phyloP scores from a whole-genome alignment of 139 green algal species.

The Mesotaenium endlicherianum region DNA sequence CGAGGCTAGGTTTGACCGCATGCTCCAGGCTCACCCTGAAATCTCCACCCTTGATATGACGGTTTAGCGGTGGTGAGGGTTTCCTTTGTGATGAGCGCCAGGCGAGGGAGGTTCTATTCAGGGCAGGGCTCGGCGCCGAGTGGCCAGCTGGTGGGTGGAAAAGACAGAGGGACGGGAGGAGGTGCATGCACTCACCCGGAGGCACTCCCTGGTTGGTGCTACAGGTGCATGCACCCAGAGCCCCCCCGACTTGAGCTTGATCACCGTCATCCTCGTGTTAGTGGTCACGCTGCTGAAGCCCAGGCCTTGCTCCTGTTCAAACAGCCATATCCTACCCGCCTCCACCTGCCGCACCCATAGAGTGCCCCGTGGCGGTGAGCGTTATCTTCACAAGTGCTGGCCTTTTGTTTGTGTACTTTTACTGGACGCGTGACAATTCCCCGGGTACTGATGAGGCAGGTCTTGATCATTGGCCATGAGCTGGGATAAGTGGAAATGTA shows the following conservation, averaged over 20 bases:
- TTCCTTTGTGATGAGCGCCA: too few species aligned
- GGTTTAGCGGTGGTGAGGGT: too few species aligned
- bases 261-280: constrained; percentile 57
- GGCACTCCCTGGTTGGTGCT: constrained; percentile 60
- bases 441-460: not conserved
- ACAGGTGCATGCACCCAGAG: constrained; percentile 59
- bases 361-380: too few species aligned
- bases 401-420: not conserved
- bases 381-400: too few species aligned
- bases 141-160: not conserved
- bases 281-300: constrained; percentile 50
- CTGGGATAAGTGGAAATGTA: not conserved
- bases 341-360: constrained; percentile 37
- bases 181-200: constrained; percentile 10
- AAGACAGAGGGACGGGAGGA: not conserved
- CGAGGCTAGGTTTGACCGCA: too few species aligned
- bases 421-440: not conserved
- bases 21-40: too few species aligned
- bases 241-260: constrained; percentile 49
- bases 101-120: too few species aligned
- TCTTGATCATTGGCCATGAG: not conserved
- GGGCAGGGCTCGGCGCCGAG: too few species aligned
- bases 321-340: constrained; percentile 32
- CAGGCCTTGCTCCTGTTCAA: constrained; percentile 51
- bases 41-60: too few species aligned